Conservation (phyloP, 1,284 basidiomycete genomes). For the Inonotus obliquus region DNA sequence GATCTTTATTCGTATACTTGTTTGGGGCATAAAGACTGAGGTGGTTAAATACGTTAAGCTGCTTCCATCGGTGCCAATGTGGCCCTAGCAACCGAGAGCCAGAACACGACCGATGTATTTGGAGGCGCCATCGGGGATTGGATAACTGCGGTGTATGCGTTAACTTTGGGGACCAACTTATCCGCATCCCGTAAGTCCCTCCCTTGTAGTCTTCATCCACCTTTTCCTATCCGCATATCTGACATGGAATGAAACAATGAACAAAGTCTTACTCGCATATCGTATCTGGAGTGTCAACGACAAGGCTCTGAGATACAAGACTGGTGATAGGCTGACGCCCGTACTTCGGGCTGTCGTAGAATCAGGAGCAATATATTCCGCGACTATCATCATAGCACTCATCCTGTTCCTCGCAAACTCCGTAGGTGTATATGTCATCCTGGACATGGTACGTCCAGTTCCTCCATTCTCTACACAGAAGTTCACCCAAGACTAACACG, state of each 20-base stretch:
- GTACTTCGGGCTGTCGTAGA: constrained; percentile 35
- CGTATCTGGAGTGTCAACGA: background rate
- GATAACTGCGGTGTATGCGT: background rate
- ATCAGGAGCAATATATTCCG: constrained; percentile 38
- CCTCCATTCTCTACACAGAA: background rate
- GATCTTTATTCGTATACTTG: background rate
- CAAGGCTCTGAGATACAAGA: background rate
- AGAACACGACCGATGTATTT: background rate
- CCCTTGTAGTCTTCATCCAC: background rate
- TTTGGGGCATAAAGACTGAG: background rate
- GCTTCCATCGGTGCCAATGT: background rate
- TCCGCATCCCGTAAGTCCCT: background rate
- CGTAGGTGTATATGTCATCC: constrained; percentile 35
- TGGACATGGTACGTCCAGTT: constrained; percentile 29
- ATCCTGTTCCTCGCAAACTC: constrained; percentile 32
- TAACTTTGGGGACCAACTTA: background rate
- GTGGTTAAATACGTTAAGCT: background rate
- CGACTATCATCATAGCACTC: constrained; percentile 29
- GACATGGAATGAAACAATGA: background rate
- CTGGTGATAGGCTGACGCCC: constrained; percentile 13
- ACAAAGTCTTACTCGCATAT: background rate
- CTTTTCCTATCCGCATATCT: too few species aligned
- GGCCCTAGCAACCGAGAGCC: background rate
- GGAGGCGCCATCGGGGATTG: background rate
- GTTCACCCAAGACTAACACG: background rate